These are phyloP conservation scores for Evernia prunastri DNA, from an alignment of 495 filamentous ascomycete species.

Conservation along the genomic window DNA sequence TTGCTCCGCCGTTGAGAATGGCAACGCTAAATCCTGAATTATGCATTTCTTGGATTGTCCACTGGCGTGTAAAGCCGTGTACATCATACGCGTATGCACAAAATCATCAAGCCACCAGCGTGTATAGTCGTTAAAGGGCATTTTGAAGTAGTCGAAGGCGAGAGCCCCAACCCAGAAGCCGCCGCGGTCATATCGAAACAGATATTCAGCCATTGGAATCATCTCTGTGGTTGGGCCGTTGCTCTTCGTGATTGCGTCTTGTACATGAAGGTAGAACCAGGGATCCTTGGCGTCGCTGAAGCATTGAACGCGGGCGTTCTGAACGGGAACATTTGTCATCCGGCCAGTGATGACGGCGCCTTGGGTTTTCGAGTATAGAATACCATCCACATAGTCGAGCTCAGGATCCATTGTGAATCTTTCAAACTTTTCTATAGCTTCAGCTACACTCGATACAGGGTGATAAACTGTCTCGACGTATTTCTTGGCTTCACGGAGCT, in stretches of 20 bases:
- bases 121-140: conserved; percentile 50
- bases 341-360: conserved; percentile 46
- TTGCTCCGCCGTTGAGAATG: conserved; percentile 37
- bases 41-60: conserved; percentile 42
- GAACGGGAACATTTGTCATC: conserved; percentile 31
- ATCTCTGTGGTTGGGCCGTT: conserved; percentile 34
- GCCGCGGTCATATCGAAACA: conserved; percentile 59
- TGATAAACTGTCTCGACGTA: conserved; percentile 48
- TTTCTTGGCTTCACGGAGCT: conserved; percentile 41
- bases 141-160: conserved; percentile 49
- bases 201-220: conserved; percentile 52
- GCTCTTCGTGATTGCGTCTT: conserved; percentile 15
- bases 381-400: conserved; percentile 52
- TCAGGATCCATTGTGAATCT: conserved; percentile 28
- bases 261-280: conserved; percentile 56
- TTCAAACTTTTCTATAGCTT: conserved; percentile 37
- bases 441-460: conserved; percentile 32
- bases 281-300: conserved; percentile 48
- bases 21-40: conserved; percentile 54
- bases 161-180: conserved; percentile 51
- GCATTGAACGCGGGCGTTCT: conserved; percentile 24
- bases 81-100: conserved; percentile 51
- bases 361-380: conserved; percentile 39
- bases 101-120: conserved; percentile 48
- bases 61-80: conserved; percentile 50